Conservation (phyloP, 345 rosid species). For the Anastatica hierochuntica region DNA sequence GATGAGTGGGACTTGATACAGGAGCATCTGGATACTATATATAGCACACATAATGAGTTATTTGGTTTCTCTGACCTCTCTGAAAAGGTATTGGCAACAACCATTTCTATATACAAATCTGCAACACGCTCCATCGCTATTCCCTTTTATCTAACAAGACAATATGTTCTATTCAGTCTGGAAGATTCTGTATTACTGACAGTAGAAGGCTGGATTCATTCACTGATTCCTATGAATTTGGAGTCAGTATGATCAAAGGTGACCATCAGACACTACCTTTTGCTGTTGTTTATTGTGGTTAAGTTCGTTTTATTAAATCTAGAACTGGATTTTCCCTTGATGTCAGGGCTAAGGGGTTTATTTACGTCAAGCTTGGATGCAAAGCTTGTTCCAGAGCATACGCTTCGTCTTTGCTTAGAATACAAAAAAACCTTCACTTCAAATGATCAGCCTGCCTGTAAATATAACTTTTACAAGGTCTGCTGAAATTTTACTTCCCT, state of each 20-base stretch:
- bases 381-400: slow-evolving; percentile 73
- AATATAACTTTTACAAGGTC: slow-evolving; percentile 92
- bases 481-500: slow-evolving; percentile 7
- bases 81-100: slow-evolving; percentile 33
- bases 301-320: not conserved
- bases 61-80: slow-evolving; percentile 76
- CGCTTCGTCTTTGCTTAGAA: slow-evolving; percentile 64
- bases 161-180: slow-evolving; percentile 41
- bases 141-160: slow-evolving; percentile 9
- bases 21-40: slow-evolving; percentile 44
- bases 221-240: slow-evolving; percentile 54
- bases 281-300: not conserved
- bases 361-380: slow-evolving; percentile 57
- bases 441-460: slow-evolving; percentile 26
- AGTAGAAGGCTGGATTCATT: slow-evolving; percentile 55
- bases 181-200: slow-evolving; percentile 39
- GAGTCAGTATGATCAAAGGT: slow-evolving; percentile 72
- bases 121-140: slow-evolving; percentile 1
- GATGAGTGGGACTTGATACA: slow-evolving; percentile 61
- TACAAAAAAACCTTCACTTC: slow-evolving; percentile 37
- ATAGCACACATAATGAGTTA: slow-evolving; percentile 54
- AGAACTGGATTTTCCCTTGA: slow-evolving; percentile 9
- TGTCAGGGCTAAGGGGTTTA: slow-evolving; percentile 52
- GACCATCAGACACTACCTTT: slow-evolving; percentile 7
- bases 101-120: not conserved